Conservation (phyloP, 164 flowering plant genomes). For the Houttuynia cordata region DNA sequence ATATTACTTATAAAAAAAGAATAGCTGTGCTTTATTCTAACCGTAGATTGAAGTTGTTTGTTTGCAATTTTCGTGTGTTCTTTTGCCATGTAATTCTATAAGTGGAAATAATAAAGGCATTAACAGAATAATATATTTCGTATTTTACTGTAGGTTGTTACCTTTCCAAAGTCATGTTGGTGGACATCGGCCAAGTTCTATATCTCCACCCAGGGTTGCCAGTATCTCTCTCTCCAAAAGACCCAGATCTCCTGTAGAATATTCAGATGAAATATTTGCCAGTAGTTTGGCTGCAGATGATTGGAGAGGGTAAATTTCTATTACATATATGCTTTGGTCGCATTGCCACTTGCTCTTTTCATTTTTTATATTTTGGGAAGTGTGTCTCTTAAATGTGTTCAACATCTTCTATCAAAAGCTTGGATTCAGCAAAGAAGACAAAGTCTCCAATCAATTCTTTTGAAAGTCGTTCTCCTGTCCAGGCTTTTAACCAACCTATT, state of each 20-base stretch:
- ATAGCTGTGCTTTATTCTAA: too few relatives aligned
- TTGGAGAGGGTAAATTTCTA: not conserved
- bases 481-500: slow-evolving; percentile 11
- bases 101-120: not conserved
- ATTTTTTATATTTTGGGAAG: not conserved
- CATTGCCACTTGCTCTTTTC: not conserved
- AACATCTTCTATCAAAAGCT: slow-evolving; percentile 1
- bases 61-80: not conserved
- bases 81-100: not conserved
- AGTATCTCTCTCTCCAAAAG: not conserved
- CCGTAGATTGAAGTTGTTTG: too few relatives aligned
- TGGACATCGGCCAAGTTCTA: not conserved
- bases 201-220: not conserved
- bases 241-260: not conserved
- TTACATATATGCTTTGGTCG: not conserved
- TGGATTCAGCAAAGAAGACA: slow-evolving; percentile 12
- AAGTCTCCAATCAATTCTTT: slow-evolving; percentile 17
- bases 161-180: not conserved
- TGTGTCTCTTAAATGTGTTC: slow-evolving; percentile 5
- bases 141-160: not conserved
- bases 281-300: not conserved
- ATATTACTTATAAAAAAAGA: too few relatives aligned
- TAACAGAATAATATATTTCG: not conserved
- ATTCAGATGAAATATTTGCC: not conserved
- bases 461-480: slow-evolving; percentile 9